phyloP scores from a whole-genome alignment of 306 rosid species.

The Quercus robur region DNA sequence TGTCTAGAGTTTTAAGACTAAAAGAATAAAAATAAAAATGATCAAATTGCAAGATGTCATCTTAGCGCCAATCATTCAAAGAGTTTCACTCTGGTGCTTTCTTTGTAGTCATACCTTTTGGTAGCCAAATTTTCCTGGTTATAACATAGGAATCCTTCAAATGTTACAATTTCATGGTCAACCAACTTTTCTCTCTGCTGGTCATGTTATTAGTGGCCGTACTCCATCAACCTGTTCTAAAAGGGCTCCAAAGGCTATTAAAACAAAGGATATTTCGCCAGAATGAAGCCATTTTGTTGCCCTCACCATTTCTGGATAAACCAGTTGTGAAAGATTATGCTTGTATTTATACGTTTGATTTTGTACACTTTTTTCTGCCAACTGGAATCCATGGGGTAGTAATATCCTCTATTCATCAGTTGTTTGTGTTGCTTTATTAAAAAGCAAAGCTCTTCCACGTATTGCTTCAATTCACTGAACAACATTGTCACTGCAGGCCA shows the following conservation, averaged over 20 bases:
- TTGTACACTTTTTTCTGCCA: neutral
- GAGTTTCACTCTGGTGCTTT: neutral
- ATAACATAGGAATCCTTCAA: neutral
- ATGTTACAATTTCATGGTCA: neutral
- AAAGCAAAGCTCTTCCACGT: neutral
- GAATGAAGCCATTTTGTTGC: neutral
- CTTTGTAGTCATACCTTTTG: neutral
- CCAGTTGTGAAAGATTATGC: neutral
- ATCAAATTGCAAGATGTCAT: neutral
- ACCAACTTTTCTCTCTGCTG: neutral
- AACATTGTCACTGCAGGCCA: conserved; percentile 59
- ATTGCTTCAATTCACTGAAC: conserved; percentile 2
- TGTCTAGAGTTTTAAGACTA: neutral
- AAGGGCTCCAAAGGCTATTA: neutral
- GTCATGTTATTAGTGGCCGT: neutral
- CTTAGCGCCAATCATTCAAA: neutral
- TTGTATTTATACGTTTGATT: neutral
- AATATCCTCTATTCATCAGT: neutral
- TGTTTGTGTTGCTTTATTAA: neutral
- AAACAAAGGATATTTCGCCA: neutral
- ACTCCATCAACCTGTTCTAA: neutral
- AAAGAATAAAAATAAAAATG: neutral
- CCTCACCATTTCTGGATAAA: neutral
- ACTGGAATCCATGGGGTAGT: neutral
- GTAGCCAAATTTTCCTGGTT: neutral